Conservation (phyloP, 768 basidiomycete species). For the Mycena galopus region DNA sequence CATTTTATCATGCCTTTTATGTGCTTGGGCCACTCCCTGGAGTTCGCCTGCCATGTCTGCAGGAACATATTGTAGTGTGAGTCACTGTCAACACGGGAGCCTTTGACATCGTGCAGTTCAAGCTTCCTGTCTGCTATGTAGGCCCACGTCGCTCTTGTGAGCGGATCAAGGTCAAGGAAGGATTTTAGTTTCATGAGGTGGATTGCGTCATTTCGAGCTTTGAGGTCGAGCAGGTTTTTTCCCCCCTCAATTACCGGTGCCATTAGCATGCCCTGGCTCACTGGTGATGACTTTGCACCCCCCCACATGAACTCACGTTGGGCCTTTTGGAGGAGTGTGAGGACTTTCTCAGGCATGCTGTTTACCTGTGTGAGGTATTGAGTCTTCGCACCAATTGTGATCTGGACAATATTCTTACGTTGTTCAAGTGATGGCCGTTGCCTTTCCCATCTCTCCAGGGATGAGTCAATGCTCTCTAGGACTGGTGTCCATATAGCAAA, state of each 20-base stretch:
- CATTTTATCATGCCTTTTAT: not conserved
- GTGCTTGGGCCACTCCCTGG: not conserved
- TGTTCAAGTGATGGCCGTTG: not conserved
- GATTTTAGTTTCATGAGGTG: conserved; percentile 21
- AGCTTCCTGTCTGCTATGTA: too few species aligned
- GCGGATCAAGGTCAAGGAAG: too few species aligned
- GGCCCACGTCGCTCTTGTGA: too few species aligned
- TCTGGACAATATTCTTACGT: not conserved
- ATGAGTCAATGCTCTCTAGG: not conserved
- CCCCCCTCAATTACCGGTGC: conserved; percentile 1
- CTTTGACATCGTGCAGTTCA: conserved; percentile 2
- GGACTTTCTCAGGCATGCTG: too few species aligned
- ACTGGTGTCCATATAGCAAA: not conserved
- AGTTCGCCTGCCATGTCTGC: not conserved
- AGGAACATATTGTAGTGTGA: not conserved
- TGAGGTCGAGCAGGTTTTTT: conserved; percentile 23
- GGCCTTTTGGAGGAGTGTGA: too few species aligned
- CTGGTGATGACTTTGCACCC: not conserved
- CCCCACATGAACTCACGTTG: too few species aligned
- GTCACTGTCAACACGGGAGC: not conserved
- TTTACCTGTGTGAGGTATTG: too few species aligned
- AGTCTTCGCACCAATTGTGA: not conserved
- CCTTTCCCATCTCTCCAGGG: not conserved
- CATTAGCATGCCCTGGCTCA: not conserved
- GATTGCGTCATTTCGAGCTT: conserved; percentile 22